Evolutionary conservation across 2,329 filamentous ascomycete species (phyloP).

Genomic region (Mariannaea sp.): DNA sequence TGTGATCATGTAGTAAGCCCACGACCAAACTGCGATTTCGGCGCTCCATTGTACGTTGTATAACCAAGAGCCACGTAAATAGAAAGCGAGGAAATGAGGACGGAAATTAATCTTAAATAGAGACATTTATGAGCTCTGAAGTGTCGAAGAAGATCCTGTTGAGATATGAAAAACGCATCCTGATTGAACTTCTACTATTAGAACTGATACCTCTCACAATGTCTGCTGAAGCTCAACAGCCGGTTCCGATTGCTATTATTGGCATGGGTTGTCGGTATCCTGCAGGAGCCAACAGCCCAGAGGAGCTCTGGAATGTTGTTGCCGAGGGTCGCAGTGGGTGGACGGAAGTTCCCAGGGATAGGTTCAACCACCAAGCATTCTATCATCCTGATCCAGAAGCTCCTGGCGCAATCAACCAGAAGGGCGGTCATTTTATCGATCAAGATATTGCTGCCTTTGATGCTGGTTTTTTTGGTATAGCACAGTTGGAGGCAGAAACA

Average conservation of each 20-base stretch:
- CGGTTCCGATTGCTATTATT: constrained; percentile 18
- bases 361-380: constrained; percentile 3
- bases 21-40: too few relatives aligned
- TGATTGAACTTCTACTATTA: too few relatives aligned
- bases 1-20: too few relatives aligned
- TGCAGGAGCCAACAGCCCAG: constrained; percentile 9
- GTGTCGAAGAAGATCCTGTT: too few relatives aligned
- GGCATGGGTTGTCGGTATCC: constrained; percentile 18
- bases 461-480: constrained; percentile 31
- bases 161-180: too few relatives aligned
- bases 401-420: constrained; percentile 30
- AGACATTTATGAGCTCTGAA: too few relatives aligned
- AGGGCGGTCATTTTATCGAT: constrained; percentile 37
- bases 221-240: too few relatives aligned
- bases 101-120: too few relatives aligned
- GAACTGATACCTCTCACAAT: too few relatives aligned
- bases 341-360: background rate
- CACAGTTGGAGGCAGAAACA: constrained; percentile 26
- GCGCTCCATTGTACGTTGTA: too few relatives aligned
- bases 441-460: constrained; percentile 32
- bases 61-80: too few relatives aligned
- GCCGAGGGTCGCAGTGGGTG: constrained; percentile 1
- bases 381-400: background rate
- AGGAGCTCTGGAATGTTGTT: constrained; percentile 19
- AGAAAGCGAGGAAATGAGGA: too few relatives aligned